Evolutionary conservation across 768 basidiomycete species (phyloP).

Genomic region (Gloeophyllum trabeum): DNA sequence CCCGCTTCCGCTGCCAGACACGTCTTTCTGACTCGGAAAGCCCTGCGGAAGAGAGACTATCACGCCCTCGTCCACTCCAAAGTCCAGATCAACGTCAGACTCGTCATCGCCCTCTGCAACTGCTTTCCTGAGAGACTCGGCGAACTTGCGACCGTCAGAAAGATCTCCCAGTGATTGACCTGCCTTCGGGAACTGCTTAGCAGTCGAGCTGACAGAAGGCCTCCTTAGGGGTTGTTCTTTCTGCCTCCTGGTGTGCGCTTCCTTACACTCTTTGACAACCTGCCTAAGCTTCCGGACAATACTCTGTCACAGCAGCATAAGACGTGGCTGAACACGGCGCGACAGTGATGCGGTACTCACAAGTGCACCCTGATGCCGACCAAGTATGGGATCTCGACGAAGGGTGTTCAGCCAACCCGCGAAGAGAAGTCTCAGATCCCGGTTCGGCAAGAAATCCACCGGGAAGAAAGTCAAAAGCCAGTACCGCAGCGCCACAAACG

Average conservation of each 20-base stretch:
- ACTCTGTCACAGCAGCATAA: conserved; percentile 39
- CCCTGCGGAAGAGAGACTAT: background rate
- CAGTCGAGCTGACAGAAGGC: background rate
- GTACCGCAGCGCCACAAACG: conserved; percentile 82
- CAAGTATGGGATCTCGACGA: conserved; percentile 57
- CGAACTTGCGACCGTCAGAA: conserved; percentile 43
- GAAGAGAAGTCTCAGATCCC: conserved; percentile 60
- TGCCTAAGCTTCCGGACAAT: conserved; percentile 78
- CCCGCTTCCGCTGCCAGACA: background rate
- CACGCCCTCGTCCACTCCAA: conserved; percentile 40
- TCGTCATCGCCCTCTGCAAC: conserved; percentile 37
- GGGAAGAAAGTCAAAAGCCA: conserved; percentile 88
- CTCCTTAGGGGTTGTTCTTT: background rate
- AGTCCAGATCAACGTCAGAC: conserved; percentile 72
- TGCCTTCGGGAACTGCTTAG: conserved; percentile 4
- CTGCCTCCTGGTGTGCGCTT: conserved; percentile 27
- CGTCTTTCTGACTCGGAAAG: background rate
- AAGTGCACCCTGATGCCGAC: conserved; percentile 55
- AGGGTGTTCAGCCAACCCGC: conserved; percentile 78
- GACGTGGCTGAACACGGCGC: conserved; percentile 6
- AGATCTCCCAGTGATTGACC: conserved; percentile 9
- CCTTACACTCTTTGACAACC: conserved; percentile 73
- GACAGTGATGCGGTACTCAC: conserved; percentile 30
- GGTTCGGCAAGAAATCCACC: conserved; percentile 78
- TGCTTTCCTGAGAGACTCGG: conserved; percentile 24